These are phyloP conservation scores for Elsinoe perseae DNA, from an alignment of 2,329 filamentous ascomycete genomes.

Conservation along the genomic window DNA sequence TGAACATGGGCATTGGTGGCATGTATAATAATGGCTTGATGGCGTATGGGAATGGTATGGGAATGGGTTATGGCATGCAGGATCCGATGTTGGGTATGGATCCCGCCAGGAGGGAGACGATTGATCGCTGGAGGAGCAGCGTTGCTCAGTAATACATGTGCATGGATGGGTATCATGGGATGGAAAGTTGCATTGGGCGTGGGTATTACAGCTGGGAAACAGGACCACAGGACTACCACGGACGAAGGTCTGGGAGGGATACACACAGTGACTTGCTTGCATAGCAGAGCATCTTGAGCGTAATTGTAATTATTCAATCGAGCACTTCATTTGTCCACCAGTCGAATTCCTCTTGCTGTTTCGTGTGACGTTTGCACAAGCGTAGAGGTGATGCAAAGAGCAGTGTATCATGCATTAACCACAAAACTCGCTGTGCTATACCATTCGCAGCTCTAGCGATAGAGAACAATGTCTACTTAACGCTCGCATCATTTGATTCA, in stretches of 20 bases:
- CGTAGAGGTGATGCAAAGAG: neutral
- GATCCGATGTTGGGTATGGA: conserved; percentile 34
- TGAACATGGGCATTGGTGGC: conserved; percentile 8
- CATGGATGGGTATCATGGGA: neutral
- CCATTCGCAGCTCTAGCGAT: neutral
- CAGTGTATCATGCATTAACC: neutral
- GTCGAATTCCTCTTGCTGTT: too few species aligned
- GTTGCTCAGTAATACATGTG: conserved; percentile 24
- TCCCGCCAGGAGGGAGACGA: conserved; percentile 46
- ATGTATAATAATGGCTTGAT: conserved; percentile 10
- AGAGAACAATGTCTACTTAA: too few species aligned
- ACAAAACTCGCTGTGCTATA: neutral
- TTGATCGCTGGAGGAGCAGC: conserved; percentile 52
- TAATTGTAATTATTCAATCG: conserved; percentile 6
- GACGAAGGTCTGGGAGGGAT: neutral
- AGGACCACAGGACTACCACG: neutral
- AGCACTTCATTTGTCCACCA: neutral
- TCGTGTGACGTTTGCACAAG: too few species aligned
- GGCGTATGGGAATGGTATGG: conserved; percentile 20
- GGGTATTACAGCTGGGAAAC: neutral
- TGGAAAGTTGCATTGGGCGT: neutral
- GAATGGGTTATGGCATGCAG: conserved; percentile 19
- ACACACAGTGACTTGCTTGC: neutral
- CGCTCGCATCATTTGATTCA: too few species aligned
- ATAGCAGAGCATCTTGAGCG: neutral